Conservation (phyloP, 192 early-diverging fungal genomes). For the Coemansia reversa region DNA sequence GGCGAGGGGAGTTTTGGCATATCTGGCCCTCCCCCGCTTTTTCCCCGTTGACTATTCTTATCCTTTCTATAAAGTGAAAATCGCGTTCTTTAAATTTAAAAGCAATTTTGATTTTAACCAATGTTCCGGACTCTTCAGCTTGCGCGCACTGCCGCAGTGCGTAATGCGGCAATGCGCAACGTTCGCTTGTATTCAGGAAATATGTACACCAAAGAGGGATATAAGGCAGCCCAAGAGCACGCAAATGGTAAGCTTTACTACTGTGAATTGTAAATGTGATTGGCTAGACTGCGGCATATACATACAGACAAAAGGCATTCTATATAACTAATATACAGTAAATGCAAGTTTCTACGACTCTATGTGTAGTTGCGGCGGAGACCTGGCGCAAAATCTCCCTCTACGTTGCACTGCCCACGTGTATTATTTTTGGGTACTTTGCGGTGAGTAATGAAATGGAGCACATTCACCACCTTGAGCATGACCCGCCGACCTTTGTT, state of each 20-base stretch:
- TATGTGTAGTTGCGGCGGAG: constrained; percentile 40
- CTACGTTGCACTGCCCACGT: constrained; percentile 36
- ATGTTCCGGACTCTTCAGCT: constrained; percentile 45
- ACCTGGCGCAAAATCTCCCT: constrained; percentile 54
- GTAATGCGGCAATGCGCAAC: constrained; percentile 28
- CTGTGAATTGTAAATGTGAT: too few species aligned
- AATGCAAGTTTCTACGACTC: neutral
- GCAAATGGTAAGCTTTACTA: constrained; percentile 34
- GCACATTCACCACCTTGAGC: constrained; percentile 53
- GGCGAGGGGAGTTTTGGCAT: too few species aligned
- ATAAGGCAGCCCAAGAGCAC: constrained; percentile 46
- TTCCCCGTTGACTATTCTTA: constrained; percentile 8
- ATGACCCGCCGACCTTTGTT: constrained; percentile 49
- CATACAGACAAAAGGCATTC: too few species aligned
- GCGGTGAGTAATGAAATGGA: constrained; percentile 48
- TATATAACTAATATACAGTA: too few species aligned
- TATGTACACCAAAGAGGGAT: constrained; percentile 28
- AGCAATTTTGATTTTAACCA: constrained; percentile 1
- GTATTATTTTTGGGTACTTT: constrained; percentile 35
- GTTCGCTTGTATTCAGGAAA: constrained; percentile 43
- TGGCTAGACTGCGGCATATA: too few species aligned
- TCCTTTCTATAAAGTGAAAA: neutral
- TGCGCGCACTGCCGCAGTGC: constrained; percentile 38
- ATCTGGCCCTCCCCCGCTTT: neutral
- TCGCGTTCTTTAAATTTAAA: constrained; percentile 1